Evolutionary conservation across 768 basidiomycete genomes (phyloP).

Genomic region (Suillus occidentalis): DNA sequence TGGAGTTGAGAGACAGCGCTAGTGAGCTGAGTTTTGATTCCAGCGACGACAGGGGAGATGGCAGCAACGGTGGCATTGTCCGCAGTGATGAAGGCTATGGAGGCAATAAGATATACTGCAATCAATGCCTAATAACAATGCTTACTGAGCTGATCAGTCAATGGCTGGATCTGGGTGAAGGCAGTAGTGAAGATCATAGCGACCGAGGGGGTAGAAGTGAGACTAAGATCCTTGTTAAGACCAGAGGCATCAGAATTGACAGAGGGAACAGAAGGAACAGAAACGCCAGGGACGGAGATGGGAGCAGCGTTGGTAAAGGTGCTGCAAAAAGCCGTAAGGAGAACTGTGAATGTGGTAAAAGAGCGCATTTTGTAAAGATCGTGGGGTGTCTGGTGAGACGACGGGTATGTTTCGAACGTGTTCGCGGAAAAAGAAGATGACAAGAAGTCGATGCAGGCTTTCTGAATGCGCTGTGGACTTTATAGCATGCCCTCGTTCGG

Average conservation of each 20-base stretch:
- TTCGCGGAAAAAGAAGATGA: constrained; percentile 14
- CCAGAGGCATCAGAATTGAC: neutral
- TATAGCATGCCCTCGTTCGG: constrained; percentile 13
- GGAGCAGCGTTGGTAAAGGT: constrained; percentile 28
- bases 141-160: constrained; percentile 28
- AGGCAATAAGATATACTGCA: constrained; percentile 4
- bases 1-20: constrained; percentile 24
- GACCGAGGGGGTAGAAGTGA: neutral
- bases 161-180: constrained; percentile 16
- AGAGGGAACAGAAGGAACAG: constrained; percentile 14
- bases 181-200: constrained; percentile 22
- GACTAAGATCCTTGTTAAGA: neutral
- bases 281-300: constrained; percentile 14
- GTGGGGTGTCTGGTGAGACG: constrained; percentile 28
- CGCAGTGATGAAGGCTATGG: constrained; percentile 24
- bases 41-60: constrained; percentile 20
- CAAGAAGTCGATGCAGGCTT: constrained; percentile 18
- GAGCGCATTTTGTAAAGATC: constrained; percentile 39
- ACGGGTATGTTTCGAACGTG: constrained; percentile 13
- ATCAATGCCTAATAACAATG: too few species aligned
- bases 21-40: constrained; percentile 25
- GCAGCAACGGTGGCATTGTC: constrained; percentile 23
- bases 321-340: constrained; percentile 31
- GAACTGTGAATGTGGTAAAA: constrained; percentile 25
- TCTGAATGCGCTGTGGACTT: constrained; percentile 12